Evolutionary conservation across 805 yeast genomes (phyloP), one percentile per base, ranked within the genome.

Genomic region (Metschnikowia amazonensis): DNA sequence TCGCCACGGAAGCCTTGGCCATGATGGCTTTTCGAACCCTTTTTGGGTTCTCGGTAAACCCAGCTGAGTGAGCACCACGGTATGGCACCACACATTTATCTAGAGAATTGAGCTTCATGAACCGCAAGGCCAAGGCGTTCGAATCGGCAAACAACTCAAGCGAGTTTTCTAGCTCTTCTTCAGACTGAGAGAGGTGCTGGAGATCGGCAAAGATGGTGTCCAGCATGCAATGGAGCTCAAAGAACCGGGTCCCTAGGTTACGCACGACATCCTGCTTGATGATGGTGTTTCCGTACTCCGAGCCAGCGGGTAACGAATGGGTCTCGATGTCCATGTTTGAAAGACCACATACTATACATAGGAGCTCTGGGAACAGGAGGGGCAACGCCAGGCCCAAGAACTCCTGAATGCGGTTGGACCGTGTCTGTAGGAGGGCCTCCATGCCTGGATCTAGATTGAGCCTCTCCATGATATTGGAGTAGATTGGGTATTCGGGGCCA

Each of bases 101-200:
- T 25, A 71, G 44, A 13, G 51, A 44, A 48, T 63, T 59, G 16
- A 49, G 51, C 36, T 58, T 62, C 75, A 71, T 70, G 48, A 66
- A 66, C 20, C 48, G 55, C 10, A 66, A 54, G 14, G 66, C 36
- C 21, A 51, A 44, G 3, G 33, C 20, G 5, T 45, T 45, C 6
- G 59, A 55, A 42, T 59, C 52, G 20, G 47, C 44, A 27, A 65
- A 58, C 33, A 57, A 33, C 8, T 47, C 46, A 28, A 67, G 49
- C 34, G 60, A 59, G 20, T 52, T 49, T 27, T 58, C 55, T 7
- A 71, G 45, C 6, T 69, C 73, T 2, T 45, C 50, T 14, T 53
- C 47, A 2, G 69, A 57, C 13, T 60, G 46, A 1, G 75, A 58
- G 8, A 70, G 57, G 47, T 62, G 62, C 29, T 58, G 57, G 13